Base-by-base conservation (phyloP, 1,284 basidiomycete species). In the Mycosarcoma mackinlayi region DNA sequence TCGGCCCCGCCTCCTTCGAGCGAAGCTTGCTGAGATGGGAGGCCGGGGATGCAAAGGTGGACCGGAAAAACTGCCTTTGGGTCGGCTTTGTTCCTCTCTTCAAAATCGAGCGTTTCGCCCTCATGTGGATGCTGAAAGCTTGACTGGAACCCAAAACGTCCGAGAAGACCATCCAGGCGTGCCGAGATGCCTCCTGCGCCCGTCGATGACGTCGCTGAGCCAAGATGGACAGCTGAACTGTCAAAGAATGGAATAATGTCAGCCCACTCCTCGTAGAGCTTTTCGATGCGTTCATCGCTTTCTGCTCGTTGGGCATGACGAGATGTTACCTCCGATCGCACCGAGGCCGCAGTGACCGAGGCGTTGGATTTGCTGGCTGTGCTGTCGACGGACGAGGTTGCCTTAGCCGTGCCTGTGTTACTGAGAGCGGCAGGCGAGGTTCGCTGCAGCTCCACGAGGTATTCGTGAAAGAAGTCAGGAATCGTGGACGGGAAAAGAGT, bases 401-500 rank as follows among this genome's bases (percentile, higher is more conserved):
- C 61, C 4, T 24, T 33, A 16, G 41, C 41, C 13, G 48, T 38
- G 11, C 40, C 51, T 10, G 45, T 10, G 14, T 23, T 48, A 10
- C 45, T 39, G 8, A 57, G 18, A 6, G 28, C 35, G 13, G 45
- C 40, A 16, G 68, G 54, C 8, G 62, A 57, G 1, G 64, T 67
- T 69, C 92, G 90, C 80, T 91, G 91, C 67, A 92, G 86, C 2
- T 92, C 89, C 0, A 89, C 87, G 44, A 92, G 87, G 73, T 96
- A 97, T 67, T 91, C 91, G 82, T 95, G 91, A 19, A 98, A 86
- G 83, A 95, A 97, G 5, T 92, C 91, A 83, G 96, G 96, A 82
- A 98, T 97, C 33, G 89, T 89, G 76, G 94, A 91, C 0, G 95
- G 94, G 72, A 98, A 93, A 34, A 93, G 89, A 3, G 86, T 87